These are phyloP conservation scores for Gossypium schwendimanii DNA, from an alignment of 441 rosid species.

Conservation along the genomic window DNA sequence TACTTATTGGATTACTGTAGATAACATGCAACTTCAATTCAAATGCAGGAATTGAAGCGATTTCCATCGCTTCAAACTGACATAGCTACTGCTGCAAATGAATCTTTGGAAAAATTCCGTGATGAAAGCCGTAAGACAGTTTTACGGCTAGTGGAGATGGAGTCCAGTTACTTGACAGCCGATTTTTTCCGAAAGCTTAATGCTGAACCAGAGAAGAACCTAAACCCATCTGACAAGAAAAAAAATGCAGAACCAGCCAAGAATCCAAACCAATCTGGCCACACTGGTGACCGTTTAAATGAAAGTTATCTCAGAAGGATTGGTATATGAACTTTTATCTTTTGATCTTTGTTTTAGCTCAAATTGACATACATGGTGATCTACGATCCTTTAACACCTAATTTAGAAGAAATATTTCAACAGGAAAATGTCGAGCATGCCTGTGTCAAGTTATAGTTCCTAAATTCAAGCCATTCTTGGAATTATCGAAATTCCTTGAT, in stretches of 20 bases:
- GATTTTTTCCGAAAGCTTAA: conserved; percentile 94
- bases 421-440: neutral
- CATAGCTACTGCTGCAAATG: conserved; percentile 91
- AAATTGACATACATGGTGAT: neutral
- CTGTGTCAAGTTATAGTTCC: neutral
- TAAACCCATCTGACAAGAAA: conserved; percentile 42
- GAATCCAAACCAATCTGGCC: conserved; percentile 43
- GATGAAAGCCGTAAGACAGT: conserved; percentile 92
- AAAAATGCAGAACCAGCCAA: conserved; percentile 73
- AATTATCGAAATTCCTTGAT: neutral
- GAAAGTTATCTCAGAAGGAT: conserved; percentile 87
- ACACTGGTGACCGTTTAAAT: conserved; percentile 54
- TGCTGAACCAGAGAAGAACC: conserved; percentile 62
- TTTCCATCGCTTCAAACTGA: conserved; percentile 84
- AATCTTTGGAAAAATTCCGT: conserved; percentile 85
- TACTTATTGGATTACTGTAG: neutral
- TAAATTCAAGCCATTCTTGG: neutral
- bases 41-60: conserved; percentile 78
- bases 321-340: conserved; percentile 34
- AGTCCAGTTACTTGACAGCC: conserved; percentile 89
- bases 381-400: neutral
- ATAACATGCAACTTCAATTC: conserved; percentile 7
- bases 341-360: neutral
- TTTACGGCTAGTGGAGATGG: conserved; percentile 90
- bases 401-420: neutral